Evolutionary conservation across 2,329 filamentous ascomycete genomes (phyloP), one percentile per base, ranked within the genome.

Genomic region (Colletotrichum agaves): DNA sequence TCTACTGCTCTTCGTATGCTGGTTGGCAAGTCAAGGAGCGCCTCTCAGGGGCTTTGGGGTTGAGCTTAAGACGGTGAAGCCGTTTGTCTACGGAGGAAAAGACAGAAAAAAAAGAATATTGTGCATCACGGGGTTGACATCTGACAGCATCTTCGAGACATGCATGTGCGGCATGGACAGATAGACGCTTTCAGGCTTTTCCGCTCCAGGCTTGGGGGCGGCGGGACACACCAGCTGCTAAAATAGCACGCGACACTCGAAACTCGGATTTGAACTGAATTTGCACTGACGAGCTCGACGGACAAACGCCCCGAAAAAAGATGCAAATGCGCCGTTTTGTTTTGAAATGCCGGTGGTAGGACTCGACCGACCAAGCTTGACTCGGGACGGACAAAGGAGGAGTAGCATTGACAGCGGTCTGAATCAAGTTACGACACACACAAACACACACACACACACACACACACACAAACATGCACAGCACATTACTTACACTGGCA

Each of bases 91-190:
- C n/a, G n/a, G n/a, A n/a, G n/a, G n/a, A n/a, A n/a, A n/a, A n/a
- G n/a, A n/a, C n/a, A n/a, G n/a, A n/a, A n/a, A n/a, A n/a, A n/a
- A n/a, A n/a, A n/a, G n/a, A n/a, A n/a, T n/a, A n/a, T n/a, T n/a
- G n/a, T n/a, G n/a, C n/a, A 13, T 53, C 19, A 41, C 35, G 7
- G 53, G 39, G n/a, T 50, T 60, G 41, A 21, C 55, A 56, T 68
- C 61, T 49, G 53, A 67, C 31, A 43, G 60, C 27, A 49, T 41
- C 15, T 21, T 64, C 47, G 65, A 64, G 61, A 64, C 65, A 64
- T 59, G 47, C 61, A 59, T 53, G 53, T 53, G 61, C 41, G 31
- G 52, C 43, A 37, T 39, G 19, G 37, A 33, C 35, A 56, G 47
- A 31, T 19, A 41, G 43, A 47, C 47, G 53, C 47, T 35, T 41